Percentiles rank a stretch among this genome's conserved stretches.
These are phyloP conservation scores for Mycena belliarum DNA, from an alignment of 768 basidiomycete genomes.

Conservation along the genomic window DNA sequence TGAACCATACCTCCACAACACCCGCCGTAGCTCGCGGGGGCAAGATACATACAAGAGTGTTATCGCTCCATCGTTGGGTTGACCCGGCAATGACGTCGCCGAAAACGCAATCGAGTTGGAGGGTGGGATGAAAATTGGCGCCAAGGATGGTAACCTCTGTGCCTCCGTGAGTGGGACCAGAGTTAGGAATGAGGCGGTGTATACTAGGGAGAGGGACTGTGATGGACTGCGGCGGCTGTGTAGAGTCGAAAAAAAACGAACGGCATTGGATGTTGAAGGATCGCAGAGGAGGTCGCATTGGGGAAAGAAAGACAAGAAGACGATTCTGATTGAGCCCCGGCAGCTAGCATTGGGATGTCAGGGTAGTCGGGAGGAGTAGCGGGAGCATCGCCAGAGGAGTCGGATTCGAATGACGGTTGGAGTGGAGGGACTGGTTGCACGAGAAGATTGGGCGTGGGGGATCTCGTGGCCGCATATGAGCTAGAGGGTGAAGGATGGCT, in stretches of 20 bases:
- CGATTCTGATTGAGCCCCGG: slow-evolving; percentile 25
- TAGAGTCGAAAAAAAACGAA: slow-evolving; percentile 64
- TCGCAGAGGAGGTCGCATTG: slow-evolving; percentile 26
- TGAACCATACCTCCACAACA: slow-evolving; percentile 87
- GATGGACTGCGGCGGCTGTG: slow-evolving; percentile 46
- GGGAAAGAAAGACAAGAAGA: slow-evolving; percentile 9
- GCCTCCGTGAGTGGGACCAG: slow-evolving; percentile 88
- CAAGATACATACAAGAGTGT: slow-evolving; percentile 87
- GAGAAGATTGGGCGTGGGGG: slow-evolving; percentile 29
- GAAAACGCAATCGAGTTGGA: slow-evolving; percentile 79
- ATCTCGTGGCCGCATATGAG: slow-evolving; percentile 16
- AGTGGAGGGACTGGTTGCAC: slow-evolving; percentile 33
- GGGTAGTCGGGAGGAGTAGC: slow-evolving; percentile 46
- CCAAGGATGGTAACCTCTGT: slow-evolving; percentile 95
- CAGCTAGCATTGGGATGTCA: slow-evolving; percentile 41
- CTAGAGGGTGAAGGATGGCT: slow-evolving; percentile 30
- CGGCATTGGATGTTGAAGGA: slow-evolving; percentile 43
- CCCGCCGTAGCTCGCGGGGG: slow-evolving; percentile 84
- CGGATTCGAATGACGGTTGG: slow-evolving; percentile 42
- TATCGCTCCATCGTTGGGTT: slow-evolving; percentile 90
- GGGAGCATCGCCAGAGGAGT: slow-evolving; percentile 48
- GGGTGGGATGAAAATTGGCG: slow-evolving; percentile 78
- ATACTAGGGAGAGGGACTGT: slow-evolving; percentile 69
- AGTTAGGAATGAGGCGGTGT: slow-evolving; percentile 80
- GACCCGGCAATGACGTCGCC: slow-evolving; percentile 81